These are phyloP conservation scores for Picea abies DNA, from an alignment of 83 land plant species.

Conservation along the genomic window DNA sequence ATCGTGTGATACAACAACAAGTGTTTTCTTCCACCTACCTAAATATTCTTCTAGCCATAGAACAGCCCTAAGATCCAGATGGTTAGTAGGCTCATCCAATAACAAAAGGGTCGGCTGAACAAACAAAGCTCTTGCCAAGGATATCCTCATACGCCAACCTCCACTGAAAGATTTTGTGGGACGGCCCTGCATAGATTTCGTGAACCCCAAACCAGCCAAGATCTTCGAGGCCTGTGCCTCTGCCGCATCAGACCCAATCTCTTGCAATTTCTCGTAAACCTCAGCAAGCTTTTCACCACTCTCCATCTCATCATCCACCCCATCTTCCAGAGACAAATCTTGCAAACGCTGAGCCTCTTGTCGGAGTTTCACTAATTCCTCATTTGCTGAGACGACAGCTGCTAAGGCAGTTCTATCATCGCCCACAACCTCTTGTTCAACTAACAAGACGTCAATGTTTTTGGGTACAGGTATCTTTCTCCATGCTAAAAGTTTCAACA, in stretches of 20 bases:
- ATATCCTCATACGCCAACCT: neutral
- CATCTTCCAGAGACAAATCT: conserved; percentile 33
- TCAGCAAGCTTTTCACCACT: conserved; percentile 77
- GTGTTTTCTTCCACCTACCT: too few species aligned
- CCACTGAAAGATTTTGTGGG: conserved; percentile 92
- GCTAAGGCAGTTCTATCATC: conserved; percentile 77
- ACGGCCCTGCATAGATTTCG: conserved; percentile 83
- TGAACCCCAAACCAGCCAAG: conserved; percentile 91
- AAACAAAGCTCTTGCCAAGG: conserved; percentile 33
- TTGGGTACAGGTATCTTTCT: conserved; percentile 96
- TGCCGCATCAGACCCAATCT: conserved; percentile 86
- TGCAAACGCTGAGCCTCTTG: conserved; percentile 70
- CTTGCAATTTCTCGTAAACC: conserved; percentile 77
- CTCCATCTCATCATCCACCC: conserved; percentile 39
- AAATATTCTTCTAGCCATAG: conserved; percentile 75
- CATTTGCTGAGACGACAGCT: conserved; percentile 92
- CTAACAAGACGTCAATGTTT: conserved; percentile 91
- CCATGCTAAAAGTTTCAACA: conserved; percentile 95
- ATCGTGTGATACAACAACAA: conserved; percentile 82
- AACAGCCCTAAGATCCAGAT: conserved; percentile 80
- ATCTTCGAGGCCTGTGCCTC: conserved; percentile 96
- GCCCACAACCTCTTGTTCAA: conserved; percentile 95
- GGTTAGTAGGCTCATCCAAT: conserved; percentile 26
- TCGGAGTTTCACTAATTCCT: conserved; percentile 77
- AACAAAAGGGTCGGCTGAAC: conserved; percentile 87